phyloP scores from a whole-genome alignment of 208 protist species.

The Vickermania spadyakhi region DNA sequence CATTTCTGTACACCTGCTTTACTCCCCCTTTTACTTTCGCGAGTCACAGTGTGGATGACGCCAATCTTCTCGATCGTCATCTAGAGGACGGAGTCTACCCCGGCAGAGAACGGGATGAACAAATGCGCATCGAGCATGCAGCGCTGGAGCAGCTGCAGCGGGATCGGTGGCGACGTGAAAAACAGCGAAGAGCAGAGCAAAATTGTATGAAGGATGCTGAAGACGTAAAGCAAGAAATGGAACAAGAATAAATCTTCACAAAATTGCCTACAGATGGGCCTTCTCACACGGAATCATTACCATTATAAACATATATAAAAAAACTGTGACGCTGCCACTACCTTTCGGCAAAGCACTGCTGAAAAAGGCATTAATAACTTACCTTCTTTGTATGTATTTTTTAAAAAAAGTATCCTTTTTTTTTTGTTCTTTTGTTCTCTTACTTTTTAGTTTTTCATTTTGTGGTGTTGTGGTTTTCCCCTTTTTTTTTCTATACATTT shows the following conservation, averaged over 20 bases:
- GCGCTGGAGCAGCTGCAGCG: constrained; percentile 50
- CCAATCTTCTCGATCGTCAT: constrained; percentile 78
- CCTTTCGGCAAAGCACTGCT: too few species aligned
- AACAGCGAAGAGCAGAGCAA: constrained; percentile 2
- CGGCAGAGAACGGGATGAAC: constrained; percentile 58
- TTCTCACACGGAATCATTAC: neutral
- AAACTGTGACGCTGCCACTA: too few species aligned
- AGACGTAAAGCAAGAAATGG: constrained; percentile 4
- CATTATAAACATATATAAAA: too few species aligned
- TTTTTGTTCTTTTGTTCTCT: constrained; percentile 10
- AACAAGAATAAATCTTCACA: neutral
- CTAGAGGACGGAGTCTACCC: constrained; percentile 87
- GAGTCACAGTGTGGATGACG: constrained; percentile 51
- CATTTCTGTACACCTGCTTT: constrained; percentile 83
- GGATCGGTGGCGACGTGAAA: constrained; percentile 33
- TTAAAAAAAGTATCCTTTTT: constrained; percentile 6
- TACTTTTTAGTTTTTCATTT: constrained; percentile 1
- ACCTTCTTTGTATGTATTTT: neutral
- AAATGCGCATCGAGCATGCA: constrained; percentile 57
- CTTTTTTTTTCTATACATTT: too few species aligned
- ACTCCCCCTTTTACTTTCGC: constrained; percentile 69
- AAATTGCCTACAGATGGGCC: neutral
- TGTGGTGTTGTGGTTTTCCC: too few species aligned
- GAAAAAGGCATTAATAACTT: neutral
- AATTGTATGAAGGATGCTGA: constrained; percentile 4